Percentiles rank a stretch among this genome's conserved stretches.
These are phyloP conservation scores for Xylaria venustula DNA, from an alignment of 495 filamentous ascomycete genomes.

Conservation along the genomic window DNA sequence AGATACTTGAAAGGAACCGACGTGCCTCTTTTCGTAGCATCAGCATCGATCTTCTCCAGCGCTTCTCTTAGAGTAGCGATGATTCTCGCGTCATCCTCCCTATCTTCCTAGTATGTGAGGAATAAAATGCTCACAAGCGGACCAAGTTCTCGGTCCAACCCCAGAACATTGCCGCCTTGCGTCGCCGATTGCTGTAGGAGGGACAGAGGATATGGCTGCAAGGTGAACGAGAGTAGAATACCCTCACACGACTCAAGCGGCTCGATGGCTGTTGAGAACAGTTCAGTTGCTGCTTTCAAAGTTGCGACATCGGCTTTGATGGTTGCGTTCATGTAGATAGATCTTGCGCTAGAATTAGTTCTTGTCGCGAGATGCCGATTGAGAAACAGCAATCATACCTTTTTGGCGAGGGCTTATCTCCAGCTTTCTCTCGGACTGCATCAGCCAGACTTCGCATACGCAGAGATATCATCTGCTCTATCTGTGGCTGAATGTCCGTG, in stretches of 20 bases:
- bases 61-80: background rate
- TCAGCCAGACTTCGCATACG: slow-evolving; percentile 4
- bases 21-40: slow-evolving; percentile 19
- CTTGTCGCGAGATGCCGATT: background rate
- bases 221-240: slow-evolving; percentile 13
- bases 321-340: slow-evolving; percentile 19
- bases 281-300: slow-evolving; percentile 10
- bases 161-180: slow-evolving; percentile 32
- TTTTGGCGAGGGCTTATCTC: background rate
- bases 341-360: slow-evolving; percentile 2
- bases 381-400: background rate
- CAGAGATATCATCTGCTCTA: slow-evolving; percentile 2
- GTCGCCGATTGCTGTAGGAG: slow-evolving; percentile 16
- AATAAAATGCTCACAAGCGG: slow-evolving; percentile 19
- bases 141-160: slow-evolving; percentile 12
- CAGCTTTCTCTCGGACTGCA: background rate
- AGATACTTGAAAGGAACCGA: slow-evolving; percentile 30
- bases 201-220: slow-evolving; percentile 30
- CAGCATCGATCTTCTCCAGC: slow-evolving; percentile 12
- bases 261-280: slow-evolving; percentile 11
- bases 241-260: slow-evolving; percentile 9
- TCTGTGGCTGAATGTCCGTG: slow-evolving; percentile 15
- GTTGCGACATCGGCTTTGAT: slow-evolving; percentile 22
- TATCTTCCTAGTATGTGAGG: slow-evolving; percentile 15
- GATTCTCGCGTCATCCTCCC: slow-evolving; percentile 19